Evolutionary conservation across 495 filamentous ascomycete species (phyloP).

Genomic region (Zalerion maritima): DNA sequence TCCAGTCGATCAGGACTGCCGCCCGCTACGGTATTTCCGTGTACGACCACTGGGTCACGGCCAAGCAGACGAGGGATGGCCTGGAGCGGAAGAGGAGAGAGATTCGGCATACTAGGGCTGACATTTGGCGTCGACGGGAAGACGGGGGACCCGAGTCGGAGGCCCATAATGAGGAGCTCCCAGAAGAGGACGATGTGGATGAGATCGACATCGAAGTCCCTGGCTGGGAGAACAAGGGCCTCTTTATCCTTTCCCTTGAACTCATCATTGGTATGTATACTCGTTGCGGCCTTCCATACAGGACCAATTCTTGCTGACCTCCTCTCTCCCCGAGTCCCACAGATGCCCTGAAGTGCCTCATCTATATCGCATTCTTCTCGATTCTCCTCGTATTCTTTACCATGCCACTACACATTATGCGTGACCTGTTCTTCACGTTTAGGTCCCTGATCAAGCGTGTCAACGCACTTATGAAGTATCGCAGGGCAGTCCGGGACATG

Average conservation of each 20-base stretch:
- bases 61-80: slow-evolving; percentile 50
- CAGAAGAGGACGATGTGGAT: slow-evolving; percentile 65
- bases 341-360: slow-evolving; percentile 82
- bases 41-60: slow-evolving; percentile 58
- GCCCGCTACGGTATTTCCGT: slow-evolving; percentile 69
- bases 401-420: slow-evolving; percentile 87
- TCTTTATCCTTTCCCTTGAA: slow-evolving; percentile 84
- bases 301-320: slow-evolving; percentile 4
- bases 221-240: slow-evolving; percentile 93
- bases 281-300: neutral
- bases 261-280: slow-evolving; percentile 52
- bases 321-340: slow-evolving; percentile 9
- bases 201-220: slow-evolving; percentile 87
- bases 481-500: slow-evolving; percentile 84
- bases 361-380: slow-evolving; percentile 83
- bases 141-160: slow-evolving; percentile 29
- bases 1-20: slow-evolving; percentile 65
- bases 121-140: slow-evolving; percentile 48
- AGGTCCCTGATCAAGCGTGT: slow-evolving; percentile 82
- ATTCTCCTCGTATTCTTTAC: slow-evolving; percentile 90
- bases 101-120: slow-evolving; percentile 42
- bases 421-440: slow-evolving; percentile 86
- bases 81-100: slow-evolving; percentile 45
- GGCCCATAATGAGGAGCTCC: slow-evolving; percentile 34
- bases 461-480: slow-evolving; percentile 72